Evolutionary conservation across 768 basidiomycete genomes (phyloP).

Genomic region (Gymnopilus junonius): DNA sequence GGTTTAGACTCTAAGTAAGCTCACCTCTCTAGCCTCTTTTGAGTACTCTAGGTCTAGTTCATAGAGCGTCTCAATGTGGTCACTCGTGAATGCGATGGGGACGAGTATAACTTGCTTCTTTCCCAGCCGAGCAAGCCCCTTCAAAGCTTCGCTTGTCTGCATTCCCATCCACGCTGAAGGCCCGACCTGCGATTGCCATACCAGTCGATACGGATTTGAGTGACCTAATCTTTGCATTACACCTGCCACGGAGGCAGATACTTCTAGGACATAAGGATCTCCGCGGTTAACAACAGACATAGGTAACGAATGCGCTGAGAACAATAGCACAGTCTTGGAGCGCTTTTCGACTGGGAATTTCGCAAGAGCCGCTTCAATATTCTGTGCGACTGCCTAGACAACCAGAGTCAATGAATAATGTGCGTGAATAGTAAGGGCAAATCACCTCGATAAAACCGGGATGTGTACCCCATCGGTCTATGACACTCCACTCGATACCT

Average conservation of each 20-base stretch:
- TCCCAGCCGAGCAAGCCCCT: constrained; percentile 80
- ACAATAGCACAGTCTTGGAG: constrained; percentile 80
- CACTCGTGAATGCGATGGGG: constrained; percentile 98
- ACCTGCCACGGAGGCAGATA: constrained; percentile 90
- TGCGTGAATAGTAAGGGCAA: constrained; percentile 10
- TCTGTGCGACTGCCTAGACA: constrained; percentile 85
- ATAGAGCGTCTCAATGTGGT: constrained; percentile 98
- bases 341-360: constrained; percentile 78
- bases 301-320: constrained; percentile 97
- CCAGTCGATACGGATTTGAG: constrained; percentile 87
- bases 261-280: constrained; percentile 95
- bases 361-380: constrained; percentile 79
- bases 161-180: constrained; percentile 99
- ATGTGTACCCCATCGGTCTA: constrained; percentile 98
- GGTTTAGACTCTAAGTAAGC: constrained; percentile 26
- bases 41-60: constrained; percentile 95
- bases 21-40: constrained; percentile 88
- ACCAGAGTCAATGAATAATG: constrained; percentile 11
- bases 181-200: constrained; percentile 98
- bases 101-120: constrained; percentile 81
- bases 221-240: constrained; percentile 88
- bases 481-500: constrained; percentile 91
- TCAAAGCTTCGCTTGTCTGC: constrained; percentile 90
- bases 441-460: constrained; percentile 91
- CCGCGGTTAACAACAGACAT: constrained; percentile 99